A percentile compares a stretch with the other conserved stretches of the same genome.
Conservation (phyloP, 176 grass and related monocot genomes). For the Aegilops sharonensis region DNA sequence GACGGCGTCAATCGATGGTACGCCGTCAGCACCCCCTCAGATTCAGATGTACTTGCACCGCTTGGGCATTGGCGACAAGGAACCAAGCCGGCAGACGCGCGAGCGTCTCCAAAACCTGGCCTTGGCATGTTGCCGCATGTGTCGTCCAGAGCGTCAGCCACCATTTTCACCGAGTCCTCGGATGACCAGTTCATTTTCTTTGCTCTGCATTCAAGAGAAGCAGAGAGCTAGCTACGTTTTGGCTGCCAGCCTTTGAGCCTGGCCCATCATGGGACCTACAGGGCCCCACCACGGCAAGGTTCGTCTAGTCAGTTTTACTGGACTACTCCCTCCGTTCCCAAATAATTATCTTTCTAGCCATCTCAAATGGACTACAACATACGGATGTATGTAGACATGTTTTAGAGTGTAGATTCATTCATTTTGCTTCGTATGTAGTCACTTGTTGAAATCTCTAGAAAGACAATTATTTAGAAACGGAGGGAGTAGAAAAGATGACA, state of each 20-base stretch:
- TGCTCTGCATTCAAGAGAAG: background rate
- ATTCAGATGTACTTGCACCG: background rate
- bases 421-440: no score
- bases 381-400: no score
- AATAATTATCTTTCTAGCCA: no score
- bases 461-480: no score
- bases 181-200: background rate
- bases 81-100: background rate
- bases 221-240: background rate
- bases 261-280: background rate
- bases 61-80: background rate
- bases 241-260: background rate
- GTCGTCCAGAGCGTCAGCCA: background rate
- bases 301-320: background rate
- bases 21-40: background rate
- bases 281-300: background rate
- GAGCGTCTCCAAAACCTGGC: background rate
- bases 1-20: no score
- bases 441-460: no score
- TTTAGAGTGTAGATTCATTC: no score
- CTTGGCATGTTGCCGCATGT: conserved; percentile 1
- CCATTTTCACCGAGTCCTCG: background rate
- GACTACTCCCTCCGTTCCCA: no score
- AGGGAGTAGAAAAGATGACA: background rate
- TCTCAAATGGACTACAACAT: no score